A percentile compares a stretch with the other conserved stretches of the same genome.
These are phyloP conservation scores for Kwoniella heveanensis DNA, from an alignment of 768 basidiomycete genomes.

Conservation along the genomic window DNA sequence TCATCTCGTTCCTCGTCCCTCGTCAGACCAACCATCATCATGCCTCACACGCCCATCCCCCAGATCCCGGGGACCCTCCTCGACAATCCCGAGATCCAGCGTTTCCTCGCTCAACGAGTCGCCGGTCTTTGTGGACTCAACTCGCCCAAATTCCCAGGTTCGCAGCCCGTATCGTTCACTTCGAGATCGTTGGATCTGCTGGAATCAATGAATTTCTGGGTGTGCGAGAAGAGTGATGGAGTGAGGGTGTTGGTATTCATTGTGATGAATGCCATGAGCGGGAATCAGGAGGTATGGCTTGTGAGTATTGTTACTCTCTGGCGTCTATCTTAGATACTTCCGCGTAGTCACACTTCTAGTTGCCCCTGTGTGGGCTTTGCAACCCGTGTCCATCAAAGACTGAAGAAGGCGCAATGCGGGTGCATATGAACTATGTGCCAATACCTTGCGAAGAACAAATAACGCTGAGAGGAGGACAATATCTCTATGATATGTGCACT, in stretches of 20 bases:
- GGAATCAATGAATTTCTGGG: constrained; percentile 91
- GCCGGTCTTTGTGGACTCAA: constrained; percentile 39
- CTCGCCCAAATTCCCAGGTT: constrained; percentile 72
- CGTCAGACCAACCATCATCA: constrained; percentile 2
- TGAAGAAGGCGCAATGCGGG: too few species aligned
- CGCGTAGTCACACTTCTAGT: too few species aligned
- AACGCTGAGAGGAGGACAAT: too few species aligned
- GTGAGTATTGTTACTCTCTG: constrained; percentile 61
- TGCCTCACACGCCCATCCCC: constrained; percentile 39
- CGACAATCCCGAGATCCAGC: constrained; percentile 32
- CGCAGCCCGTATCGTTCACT: constrained; percentile 91
- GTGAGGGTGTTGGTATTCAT: constrained; percentile 85
- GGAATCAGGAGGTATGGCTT: constrained; percentile 66
- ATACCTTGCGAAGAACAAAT: too few species aligned
- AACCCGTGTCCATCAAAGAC: too few species aligned
- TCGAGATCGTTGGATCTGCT: constrained; percentile 70
- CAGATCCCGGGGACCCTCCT: constrained; percentile 44
- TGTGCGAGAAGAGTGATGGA: constrained; percentile 98
- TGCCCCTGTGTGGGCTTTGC: too few species aligned
- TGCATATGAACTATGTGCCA: too few species aligned
- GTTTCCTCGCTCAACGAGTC: constrained; percentile 33
- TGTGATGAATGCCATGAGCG: constrained; percentile 62
- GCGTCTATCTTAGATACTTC: too few species aligned
- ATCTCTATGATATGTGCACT: too few species aligned
- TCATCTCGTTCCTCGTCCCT: too few species aligned